phyloP scores from a whole-genome alignment of 345 rosid species.

The rapeseed (Brassica napus) region Da-Ae NC_063446.1:36359001-36359500 shows the following conservation, averaged over 20 bases:
- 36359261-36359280: neutral
- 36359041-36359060: too few species aligned
- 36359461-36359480: neutral
- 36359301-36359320: neutral
- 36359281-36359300: too few species aligned
- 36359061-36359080: too few species aligned
- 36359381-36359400: neutral
- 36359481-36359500: neutral
- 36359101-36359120: slow-evolving; percentile 1
- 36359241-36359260: neutral
- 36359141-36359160: neutral
- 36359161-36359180: neutral
- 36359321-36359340: neutral
- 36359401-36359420: neutral
- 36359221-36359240: neutral
- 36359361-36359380: neutral
- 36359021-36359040: too few species aligned
- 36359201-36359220: too few species aligned
- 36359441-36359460: neutral
- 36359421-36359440: neutral
- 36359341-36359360: neutral
- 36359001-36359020: too few species aligned
- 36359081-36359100: neutral
- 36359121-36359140: slow-evolving; percentile 3
- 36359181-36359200: neutral